Percentiles rank a stretch among this genome's conserved stretches.
Evolutionary conservation across 2,329 filamentous ascomycete genomes (phyloP).

Genomic region (Nannizziopsis arthrosporioides): DNA sequence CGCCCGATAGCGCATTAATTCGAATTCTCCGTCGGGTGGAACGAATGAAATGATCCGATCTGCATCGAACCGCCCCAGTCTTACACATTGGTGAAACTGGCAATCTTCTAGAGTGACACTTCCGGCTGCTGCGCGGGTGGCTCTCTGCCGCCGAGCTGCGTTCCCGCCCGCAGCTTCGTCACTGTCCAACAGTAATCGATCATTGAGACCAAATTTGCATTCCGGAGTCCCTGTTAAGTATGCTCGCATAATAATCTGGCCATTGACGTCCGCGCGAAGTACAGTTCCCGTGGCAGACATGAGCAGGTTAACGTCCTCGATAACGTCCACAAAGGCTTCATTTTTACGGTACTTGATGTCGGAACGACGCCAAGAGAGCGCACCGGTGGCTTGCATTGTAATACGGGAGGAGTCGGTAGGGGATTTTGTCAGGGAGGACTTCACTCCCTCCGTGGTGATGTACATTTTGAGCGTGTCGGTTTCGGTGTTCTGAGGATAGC

Average conservation of each 20-base stretch:
- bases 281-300: conserved; percentile 98
- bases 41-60: conserved; percentile 96
- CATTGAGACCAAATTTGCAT: conserved; percentile 97
- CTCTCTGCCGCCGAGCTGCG: conserved; percentile 54
- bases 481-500: conserved; percentile 97
- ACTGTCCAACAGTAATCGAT: conserved; percentile 79
- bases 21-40: conserved; percentile 93
- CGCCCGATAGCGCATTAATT: conserved; percentile 95
- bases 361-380: conserved; percentile 88
- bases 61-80: conserved; percentile 89
- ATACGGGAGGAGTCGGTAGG: conserved; percentile 88
- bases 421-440: conserved; percentile 58
- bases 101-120: conserved; percentile 95
- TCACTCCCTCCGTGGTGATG: conserved; percentile 97
- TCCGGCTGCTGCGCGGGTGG: conserved; percentile 87
- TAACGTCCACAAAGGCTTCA: conserved; percentile 97
- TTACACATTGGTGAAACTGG: conserved; percentile 98
- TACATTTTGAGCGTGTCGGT: conserved; percentile 99
- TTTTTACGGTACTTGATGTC: conserved; percentile 99
- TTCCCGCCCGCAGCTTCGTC: conserved; percentile 43
- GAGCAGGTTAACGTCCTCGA: conserved; percentile 95
- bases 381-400: conserved; percentile 97
- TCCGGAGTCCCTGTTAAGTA: conserved; percentile 94
- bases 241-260: conserved; percentile 96
- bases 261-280: conserved; percentile 87